Evolutionary conservation across 306 rosid species (phyloP).

Genomic region (Vachellia pachyceras): DNA sequence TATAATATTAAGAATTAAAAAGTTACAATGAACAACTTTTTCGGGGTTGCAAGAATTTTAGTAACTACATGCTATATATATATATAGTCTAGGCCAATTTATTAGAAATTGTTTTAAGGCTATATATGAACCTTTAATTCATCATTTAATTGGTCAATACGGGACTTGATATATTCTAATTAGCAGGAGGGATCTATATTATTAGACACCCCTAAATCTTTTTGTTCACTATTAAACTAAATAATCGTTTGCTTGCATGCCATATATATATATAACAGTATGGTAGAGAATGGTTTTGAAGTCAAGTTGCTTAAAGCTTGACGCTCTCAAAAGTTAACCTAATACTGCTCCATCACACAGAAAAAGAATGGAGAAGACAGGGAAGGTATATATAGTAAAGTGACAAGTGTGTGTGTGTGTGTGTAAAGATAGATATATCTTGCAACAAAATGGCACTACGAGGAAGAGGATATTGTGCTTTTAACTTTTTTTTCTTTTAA

Average conservation of each 20-base stretch:
- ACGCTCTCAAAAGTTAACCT: not conserved
- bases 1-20: not conserved
- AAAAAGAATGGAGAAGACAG: not conserved
- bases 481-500: not conserved
- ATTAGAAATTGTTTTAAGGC: no score
- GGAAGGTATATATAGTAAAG: conserved; percentile 1
- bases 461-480: not conserved
- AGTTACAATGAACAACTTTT: not conserved
- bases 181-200: not conserved
- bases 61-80: no score
- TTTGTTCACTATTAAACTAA: not conserved
- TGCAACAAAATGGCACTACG: not conserved
- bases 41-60: not conserved
- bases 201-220: not conserved
- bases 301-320: not conserved
- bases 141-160: no score
- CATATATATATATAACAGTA: no score
- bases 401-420: no score
- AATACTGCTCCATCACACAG: not conserved
- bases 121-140: no score
- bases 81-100: no score
- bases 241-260: not conserved
- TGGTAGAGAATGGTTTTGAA: not conserved
- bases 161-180: no score
- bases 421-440: no score